Base-by-base conservation (phyloP, 306 rosid genomes). In the Fagus crenata region DNA sequence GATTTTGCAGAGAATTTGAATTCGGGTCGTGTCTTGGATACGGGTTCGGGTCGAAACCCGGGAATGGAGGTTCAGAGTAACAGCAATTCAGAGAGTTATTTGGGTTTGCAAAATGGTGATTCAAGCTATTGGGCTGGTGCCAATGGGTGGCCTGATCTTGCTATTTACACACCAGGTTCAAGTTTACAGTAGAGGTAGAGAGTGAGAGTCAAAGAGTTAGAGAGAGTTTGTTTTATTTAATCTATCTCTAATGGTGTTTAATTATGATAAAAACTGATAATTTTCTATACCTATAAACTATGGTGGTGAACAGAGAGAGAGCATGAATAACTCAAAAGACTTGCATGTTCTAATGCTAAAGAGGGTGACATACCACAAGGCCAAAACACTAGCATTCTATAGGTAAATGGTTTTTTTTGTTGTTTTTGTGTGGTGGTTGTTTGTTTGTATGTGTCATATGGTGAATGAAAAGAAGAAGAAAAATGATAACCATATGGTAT, bases 161-260 rank as follows among this genome's bases (percentile, higher is more conserved):
- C 98, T n/a, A 93, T 93, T 73, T 91, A 86, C 81, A 89, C 97
- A n/a, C 96, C 97, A 53, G 91, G 96, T 60, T 84, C 98, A 36
- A 88, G 71, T 80, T 91, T 77, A 83, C 91, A 82, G 87, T 92
- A 91, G 90, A 80, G 73, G 72, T 28, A 33, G 41, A 71, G 36
- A 75, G 70, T 14, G 60, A 33, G 41, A 0, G 11, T 0, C 13
- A 46, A 13, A 43, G 42, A 39, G 51, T 72, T 65, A 32, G 51
- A 35, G 55, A 67, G 46, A 81, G 78, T 83, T 72, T 33, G 60
- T 53, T 75, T 28, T 9, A 6, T 31, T 70, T 31, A 46, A 72
- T 68, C 5, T 78, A 31, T 17, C 39, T 49, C 58, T 69, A 32
- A 54, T 76, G 68, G 46, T 87, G 75, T 46, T 77, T 22, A 22